phyloP scores from a whole-genome alignment of 2,329 filamentous ascomycete species.

The Aspergillus sp. region DNA sequence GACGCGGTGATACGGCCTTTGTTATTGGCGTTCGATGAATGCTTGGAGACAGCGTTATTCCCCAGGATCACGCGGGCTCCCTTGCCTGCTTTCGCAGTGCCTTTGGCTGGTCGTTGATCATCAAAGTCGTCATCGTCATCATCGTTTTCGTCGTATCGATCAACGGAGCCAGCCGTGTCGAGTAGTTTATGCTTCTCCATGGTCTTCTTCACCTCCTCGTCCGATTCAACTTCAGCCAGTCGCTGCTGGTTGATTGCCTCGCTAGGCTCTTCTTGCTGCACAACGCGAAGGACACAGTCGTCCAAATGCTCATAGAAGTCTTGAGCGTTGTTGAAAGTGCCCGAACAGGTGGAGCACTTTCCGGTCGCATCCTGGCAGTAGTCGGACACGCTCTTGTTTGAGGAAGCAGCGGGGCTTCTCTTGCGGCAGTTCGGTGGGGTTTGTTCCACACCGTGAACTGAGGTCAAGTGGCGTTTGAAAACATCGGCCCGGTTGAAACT shows the following conservation, averaged over 20 bases:
- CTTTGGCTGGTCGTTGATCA: slow-evolving; percentile 52
- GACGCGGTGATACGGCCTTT: slow-evolving; percentile 62
- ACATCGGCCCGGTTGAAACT: slow-evolving; percentile 94
- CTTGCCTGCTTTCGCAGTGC: slow-evolving; percentile 50
- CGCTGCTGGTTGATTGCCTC: slow-evolving; percentile 59
- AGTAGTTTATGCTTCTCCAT: slow-evolving; percentile 59
- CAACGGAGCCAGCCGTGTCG: slow-evolving; percentile 49
- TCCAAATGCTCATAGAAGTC: slow-evolving; percentile 97
- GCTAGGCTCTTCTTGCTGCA: slow-evolving; percentile 58
- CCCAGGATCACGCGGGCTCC: slow-evolving; percentile 53
- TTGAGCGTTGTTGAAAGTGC: slow-evolving; percentile 80
- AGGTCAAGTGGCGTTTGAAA: slow-evolving; percentile 90
- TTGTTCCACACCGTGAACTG: slow-evolving; percentile 89
- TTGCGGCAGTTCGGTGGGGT: slow-evolving; percentile 88
- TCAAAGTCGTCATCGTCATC: slow-evolving; percentile 57
- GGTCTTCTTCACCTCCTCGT: slow-evolving; percentile 57
- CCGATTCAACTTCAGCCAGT: slow-evolving; percentile 59
- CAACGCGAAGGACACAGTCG: slow-evolving; percentile 65
- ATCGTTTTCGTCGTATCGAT: slow-evolving; percentile 51
- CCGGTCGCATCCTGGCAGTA: slow-evolving; percentile 77
- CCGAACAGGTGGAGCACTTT: slow-evolving; percentile 88
- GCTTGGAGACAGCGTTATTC: slow-evolving; percentile 47
- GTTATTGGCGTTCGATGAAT: slow-evolving; percentile 52
- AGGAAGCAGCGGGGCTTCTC: slow-evolving; percentile 53
- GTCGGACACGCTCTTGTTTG: slow-evolving; percentile 65